These are phyloP conservation scores for Endotrypanum monterogeii DNA, from an alignment of 208 protist genomes.

Conservation along the genomic window DNA sequence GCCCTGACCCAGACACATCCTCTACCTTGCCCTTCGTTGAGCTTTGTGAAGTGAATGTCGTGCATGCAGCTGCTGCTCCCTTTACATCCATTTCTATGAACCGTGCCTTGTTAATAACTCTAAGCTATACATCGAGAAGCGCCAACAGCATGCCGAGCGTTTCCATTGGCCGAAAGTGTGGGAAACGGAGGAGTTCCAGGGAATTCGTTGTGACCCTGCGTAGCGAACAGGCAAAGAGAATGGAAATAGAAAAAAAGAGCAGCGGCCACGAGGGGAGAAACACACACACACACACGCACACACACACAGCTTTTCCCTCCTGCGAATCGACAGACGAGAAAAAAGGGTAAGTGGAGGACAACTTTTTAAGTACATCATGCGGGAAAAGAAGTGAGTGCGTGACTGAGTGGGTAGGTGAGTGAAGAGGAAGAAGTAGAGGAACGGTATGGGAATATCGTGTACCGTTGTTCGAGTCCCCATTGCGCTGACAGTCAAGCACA, in stretches of 20 bases:
- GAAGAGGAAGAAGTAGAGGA: neutral
- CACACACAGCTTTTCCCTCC: no score
- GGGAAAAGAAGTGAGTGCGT: neutral
- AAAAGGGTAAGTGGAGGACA: neutral
- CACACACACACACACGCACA: no score
- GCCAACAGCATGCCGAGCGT: neutral
- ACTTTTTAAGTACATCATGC: slow-evolving; percentile 3
- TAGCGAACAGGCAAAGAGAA: neutral
- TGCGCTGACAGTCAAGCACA: neutral
- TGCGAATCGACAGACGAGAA: neutral
- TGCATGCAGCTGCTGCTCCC: neutral
- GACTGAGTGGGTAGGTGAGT: no score
- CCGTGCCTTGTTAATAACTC: neutral
- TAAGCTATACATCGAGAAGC: neutral
- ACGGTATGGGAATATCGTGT: neutral
- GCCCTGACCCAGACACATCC: neutral
- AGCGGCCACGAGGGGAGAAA: neutral
- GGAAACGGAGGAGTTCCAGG: neutral
- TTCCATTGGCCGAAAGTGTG: no score
- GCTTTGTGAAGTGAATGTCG: neutral
- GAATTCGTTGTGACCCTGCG: neutral
- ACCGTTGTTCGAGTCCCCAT: neutral
- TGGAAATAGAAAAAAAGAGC: neutral
- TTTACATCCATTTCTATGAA: neutral
- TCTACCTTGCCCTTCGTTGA: neutral